Evolutionary conservation across 768 basidiomycete genomes (phyloP), one percentile per base, ranked within the genome.

Genomic region (Leccinum uliginosum): DNA sequence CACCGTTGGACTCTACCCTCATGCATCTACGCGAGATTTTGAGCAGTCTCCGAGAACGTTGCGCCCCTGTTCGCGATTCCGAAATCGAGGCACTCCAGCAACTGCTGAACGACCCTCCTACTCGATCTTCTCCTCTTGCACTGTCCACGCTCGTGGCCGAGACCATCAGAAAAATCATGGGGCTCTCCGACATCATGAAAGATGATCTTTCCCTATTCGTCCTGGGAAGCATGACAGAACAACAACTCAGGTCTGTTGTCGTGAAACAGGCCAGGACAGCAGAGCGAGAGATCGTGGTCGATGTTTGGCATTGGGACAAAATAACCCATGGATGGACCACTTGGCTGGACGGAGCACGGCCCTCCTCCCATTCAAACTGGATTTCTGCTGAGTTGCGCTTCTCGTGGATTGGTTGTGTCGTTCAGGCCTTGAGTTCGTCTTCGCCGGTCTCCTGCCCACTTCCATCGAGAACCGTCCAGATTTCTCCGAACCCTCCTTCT

Each of bases 181-280:
- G 72, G 14, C 72, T 89, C 14, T 71, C 81, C 0, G 82, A 86
- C 43, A 69, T 74, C n/a, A 86, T 91, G 84, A 86, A 83, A 65
- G 73, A 79, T 27, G 89, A 90, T 62, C 75, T 90, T 34, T 84
- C 83, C 11, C 78, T 83, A 55, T 82, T 86, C 49, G 74, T 87
- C 11, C 65, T 89, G 1, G 86, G 85, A 19, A 75, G 75, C 35
- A 86, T 89, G 85, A 76, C 80, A 23, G 89, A 91, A 63, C 65
- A 73, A 35, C 81, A 91, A 53, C 75, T 89, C 24, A 69, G 67
- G 19, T 73, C 68, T 4, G 65, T 83, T 14, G 70, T 89, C 29
- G 67, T 68, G 7, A 76, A 77, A 30, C 80, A 87, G 60, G 85
- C 87, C 2, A 80, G 74, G 57, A 62, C 64, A 11, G 74, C 75